phyloP scores from a whole-genome alignment of 441 rosid genomes.

The Corymbia citriodora region DNA sequence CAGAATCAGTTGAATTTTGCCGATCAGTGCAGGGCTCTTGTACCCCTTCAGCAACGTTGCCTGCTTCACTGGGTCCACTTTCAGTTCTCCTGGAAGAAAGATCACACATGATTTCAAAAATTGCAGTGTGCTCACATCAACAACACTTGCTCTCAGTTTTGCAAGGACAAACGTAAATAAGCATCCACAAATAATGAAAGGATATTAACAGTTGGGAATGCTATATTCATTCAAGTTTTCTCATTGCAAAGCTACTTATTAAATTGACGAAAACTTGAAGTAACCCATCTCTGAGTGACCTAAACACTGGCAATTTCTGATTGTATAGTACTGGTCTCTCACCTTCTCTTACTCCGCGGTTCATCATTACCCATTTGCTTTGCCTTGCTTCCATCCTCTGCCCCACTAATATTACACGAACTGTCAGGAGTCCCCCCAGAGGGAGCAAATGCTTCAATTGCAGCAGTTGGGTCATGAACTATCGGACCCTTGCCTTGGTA shows the following conservation, averaged over 20 bases:
- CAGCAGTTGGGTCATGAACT: conserved; percentile 15
- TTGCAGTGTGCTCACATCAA: neutral
- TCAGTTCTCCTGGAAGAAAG: conserved; percentile 43
- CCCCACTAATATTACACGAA: conserved; percentile 57
- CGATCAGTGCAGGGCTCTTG: conserved; percentile 26
- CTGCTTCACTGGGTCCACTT: conserved; percentile 44
- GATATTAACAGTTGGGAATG: neutral
- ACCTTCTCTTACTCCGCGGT: conserved; percentile 71
- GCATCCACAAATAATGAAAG: neutral
- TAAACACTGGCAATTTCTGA: neutral
- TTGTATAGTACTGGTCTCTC: neutral
- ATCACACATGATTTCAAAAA: neutral
- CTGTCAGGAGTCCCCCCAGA: conserved; percentile 40
- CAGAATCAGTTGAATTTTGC: conserved; percentile 53
- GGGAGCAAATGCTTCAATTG: conserved; percentile 9
- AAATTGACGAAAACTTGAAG: neutral
- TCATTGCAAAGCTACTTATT: neutral
- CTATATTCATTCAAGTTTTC: neutral
- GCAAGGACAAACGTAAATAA: neutral
- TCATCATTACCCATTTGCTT: conserved; percentile 46
- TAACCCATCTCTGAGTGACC: neutral
- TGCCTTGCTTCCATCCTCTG: conserved; percentile 53
- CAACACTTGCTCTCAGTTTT: neutral
- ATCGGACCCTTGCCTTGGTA: conserved; percentile 21
- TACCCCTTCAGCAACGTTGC: conserved; percentile 23